phyloP scores from a whole-genome alignment of 2,329 filamentous ascomycete genomes.

The Trichoderma gracile region DNA sequence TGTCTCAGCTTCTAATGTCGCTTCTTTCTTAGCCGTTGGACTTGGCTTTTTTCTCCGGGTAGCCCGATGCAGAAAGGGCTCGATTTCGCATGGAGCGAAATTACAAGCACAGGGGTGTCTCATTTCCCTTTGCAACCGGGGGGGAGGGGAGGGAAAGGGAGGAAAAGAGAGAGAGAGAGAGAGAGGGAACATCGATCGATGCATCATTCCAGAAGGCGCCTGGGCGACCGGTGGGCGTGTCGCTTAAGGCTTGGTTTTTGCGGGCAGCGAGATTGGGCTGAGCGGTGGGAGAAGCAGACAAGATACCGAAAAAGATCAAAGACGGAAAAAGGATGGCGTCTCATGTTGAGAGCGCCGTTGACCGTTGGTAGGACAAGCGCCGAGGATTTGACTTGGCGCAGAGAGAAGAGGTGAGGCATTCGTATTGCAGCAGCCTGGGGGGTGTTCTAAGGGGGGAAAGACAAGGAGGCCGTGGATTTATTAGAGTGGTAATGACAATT shows the following conservation, averaged over 20 bases:
- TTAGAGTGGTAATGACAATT: no score
- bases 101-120: conserved; percentile 16
- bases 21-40: conserved; percentile 10
- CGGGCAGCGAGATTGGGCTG: conserved; percentile 7
- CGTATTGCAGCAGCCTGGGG: background rate
- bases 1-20: no score
- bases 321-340: background rate
- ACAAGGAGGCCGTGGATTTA: background rate
- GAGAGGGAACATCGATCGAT: conserved; percentile 1
- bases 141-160: background rate
- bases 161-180: background rate
- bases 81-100: conserved; percentile 11
- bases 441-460: background rate
- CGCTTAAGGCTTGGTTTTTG: background rate
- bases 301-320: background rate
- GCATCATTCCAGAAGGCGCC: conserved; percentile 18
- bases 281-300: background rate
- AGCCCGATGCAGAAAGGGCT: conserved; percentile 17
- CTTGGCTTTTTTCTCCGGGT: conserved; percentile 11
- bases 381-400: background rate
- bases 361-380: background rate
- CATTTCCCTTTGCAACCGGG: conserved; percentile 6
- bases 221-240: conserved; percentile 1
- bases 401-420: background rate
- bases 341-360: background rate